A percentile compares a stretch with the other conserved stretches of the same genome.
These are phyloP conservation scores for Thalia dealbata DNA, from an alignment of 176 grass and related monocot genomes.

Conservation along the genomic window DNA sequence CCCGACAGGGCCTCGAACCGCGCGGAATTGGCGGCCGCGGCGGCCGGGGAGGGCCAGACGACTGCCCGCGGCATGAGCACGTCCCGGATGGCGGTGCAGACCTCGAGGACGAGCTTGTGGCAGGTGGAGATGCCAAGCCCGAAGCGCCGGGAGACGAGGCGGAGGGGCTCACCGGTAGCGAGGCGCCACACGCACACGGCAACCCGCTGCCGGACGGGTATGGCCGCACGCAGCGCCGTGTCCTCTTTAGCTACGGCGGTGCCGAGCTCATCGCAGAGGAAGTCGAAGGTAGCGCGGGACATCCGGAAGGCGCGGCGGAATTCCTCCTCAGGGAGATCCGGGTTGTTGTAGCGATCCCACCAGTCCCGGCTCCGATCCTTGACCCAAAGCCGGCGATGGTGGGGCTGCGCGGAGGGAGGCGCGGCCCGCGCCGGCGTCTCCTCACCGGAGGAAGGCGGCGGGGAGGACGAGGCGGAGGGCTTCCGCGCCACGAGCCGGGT, in stretches of 20 bases:
- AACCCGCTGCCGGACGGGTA: conserved; percentile 69
- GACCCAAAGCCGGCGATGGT: conserved; percentile 56
- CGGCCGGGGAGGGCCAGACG: conserved; percentile 36
- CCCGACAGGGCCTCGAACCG: conserved; percentile 39
- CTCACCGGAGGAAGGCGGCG: not conserved
- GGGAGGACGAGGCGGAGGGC: not conserved
- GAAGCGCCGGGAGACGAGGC: conserved; percentile 55
- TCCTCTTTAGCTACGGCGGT: conserved; percentile 69
- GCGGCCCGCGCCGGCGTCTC: not conserved
- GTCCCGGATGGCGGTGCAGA: conserved; percentile 54
- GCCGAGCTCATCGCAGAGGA: conserved; percentile 50
- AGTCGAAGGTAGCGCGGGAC: conserved; percentile 53
- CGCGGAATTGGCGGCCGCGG: conserved; percentile 8
- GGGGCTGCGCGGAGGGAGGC: not conserved
- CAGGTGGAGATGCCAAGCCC: conserved; percentile 83
- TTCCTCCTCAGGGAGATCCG: conserved; percentile 40
- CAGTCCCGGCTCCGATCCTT: conserved; percentile 48
- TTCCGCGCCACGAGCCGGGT: not conserved
- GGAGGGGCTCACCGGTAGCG: conserved; percentile 67
- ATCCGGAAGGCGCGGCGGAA: conserved; percentile 79
- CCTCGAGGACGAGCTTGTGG: conserved; percentile 84
- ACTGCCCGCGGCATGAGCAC: conserved; percentile 55
- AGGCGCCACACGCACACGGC: conserved; percentile 82
- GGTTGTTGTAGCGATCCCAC: conserved; percentile 61
- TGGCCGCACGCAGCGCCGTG: conserved; percentile 68